Conservation (phyloP, 805 yeast species). For the Zygoascus bituminiphila region DNA sequence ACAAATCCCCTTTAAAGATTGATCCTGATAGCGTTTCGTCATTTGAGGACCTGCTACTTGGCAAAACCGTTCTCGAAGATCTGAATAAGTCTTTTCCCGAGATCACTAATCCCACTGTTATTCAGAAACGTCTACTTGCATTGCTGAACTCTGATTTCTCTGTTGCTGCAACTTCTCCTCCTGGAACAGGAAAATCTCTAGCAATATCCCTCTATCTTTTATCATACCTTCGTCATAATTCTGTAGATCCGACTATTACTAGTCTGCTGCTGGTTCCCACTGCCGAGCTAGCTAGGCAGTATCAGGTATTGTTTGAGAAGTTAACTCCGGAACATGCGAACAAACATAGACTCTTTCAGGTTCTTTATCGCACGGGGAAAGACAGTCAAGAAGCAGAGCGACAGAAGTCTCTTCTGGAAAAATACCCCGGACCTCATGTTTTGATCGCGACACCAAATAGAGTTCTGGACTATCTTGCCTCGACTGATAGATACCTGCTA, state of each 20-base stretch:
- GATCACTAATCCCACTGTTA: conserved; percentile 17
- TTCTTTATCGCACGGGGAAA: conserved; percentile 23
- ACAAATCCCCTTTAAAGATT: conserved; percentile 8
- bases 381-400: conserved; percentile 13
- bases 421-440: conserved; percentile 33
- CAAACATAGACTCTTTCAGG: conserved; percentile 17
- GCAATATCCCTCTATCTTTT: conserved; percentile 25
- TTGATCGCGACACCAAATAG: conserved; percentile 50
- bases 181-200: conserved; percentile 31
- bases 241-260: conserved; percentile 11
- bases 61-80: conserved; percentile 10
- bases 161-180: conserved; percentile 22
- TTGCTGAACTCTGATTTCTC: conserved; percentile 25
- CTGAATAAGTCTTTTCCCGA: conserved; percentile 10
- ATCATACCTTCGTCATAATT: conserved; percentile 10
- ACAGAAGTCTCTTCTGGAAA: conserved; percentile 20
- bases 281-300: conserved; percentile 28
- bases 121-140: conserved; percentile 26
- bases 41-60: conserved; percentile 18
- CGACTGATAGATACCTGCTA: conserved; percentile 20
- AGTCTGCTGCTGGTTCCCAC: conserved; percentile 30
- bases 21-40: conserved; percentile 20
- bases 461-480: conserved; percentile 38
- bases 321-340: background rate
- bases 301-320: conserved; percentile 11